Evolutionary conservation across 2,329 filamentous ascomycete genomes (phyloP).

Genomic region (Aureobasidium namibiae): DNA sequence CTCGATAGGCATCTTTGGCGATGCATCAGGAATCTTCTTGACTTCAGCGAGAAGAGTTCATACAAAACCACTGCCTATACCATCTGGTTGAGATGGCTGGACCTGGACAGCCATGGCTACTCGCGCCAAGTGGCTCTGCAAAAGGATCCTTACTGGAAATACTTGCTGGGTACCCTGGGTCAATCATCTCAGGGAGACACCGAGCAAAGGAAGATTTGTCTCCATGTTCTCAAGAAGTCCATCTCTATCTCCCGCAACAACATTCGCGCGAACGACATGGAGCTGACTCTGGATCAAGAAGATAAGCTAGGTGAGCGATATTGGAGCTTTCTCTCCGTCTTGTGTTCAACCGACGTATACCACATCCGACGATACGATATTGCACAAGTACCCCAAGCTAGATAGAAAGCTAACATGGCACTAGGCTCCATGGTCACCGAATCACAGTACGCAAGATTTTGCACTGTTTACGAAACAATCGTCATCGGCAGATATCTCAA

Average conservation of each 20-base stretch:
- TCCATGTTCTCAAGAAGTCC: slow-evolving; percentile 37
- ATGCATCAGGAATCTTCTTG: slow-evolving; percentile 1
- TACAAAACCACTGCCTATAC: slow-evolving; percentile 12
- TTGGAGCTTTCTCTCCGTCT: not conserved
- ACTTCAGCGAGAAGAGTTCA: not conserved
- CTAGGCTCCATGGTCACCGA: slow-evolving; percentile 6
- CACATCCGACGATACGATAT: not conserved
- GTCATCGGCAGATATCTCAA: slow-evolving; percentile 42
- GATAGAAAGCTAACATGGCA: not conserved
- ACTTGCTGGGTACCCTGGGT: slow-evolving; percentile 29
- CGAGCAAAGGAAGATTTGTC: slow-evolving; percentile 39
- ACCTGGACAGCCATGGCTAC: not conserved
- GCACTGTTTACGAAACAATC: slow-evolving; percentile 40
- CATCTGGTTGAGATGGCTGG: slow-evolving; percentile 15
- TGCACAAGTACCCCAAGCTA: not conserved
- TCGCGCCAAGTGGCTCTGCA: slow-evolving; percentile 1
- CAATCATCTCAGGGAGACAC: slow-evolving; percentile 29
- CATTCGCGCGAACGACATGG: slow-evolving; percentile 12
- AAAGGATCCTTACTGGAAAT: slow-evolving; percentile 32
- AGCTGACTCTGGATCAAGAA: slow-evolving; percentile 3
- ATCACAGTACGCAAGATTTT: slow-evolving; percentile 34
- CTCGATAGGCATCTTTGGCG: slow-evolving; percentile 9
- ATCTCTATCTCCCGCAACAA: slow-evolving; percentile 20
- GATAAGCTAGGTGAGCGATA: slow-evolving; percentile 17
- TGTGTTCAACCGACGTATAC: not conserved